These are phyloP conservation scores for Xenosphaeropsis pyriputrescens DNA, from an alignment of 2,329 filamentous ascomycete species.

Conservation along the genomic window DNA sequence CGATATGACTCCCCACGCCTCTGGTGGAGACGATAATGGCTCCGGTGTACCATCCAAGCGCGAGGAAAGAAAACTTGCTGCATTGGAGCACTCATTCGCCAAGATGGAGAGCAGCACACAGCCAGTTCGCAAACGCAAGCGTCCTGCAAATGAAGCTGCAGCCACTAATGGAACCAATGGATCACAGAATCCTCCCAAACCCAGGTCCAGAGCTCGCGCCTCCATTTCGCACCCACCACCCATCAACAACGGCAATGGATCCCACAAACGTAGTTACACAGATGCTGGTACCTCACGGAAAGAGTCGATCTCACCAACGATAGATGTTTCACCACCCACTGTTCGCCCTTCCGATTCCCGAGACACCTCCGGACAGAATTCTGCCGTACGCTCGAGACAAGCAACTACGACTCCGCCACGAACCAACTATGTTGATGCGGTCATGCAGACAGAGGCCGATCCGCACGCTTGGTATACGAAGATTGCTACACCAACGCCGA, in stretches of 20 bases:
- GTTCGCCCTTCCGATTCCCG: constrained; percentile 7
- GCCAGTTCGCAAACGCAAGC: constrained; percentile 46
- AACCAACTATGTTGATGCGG: constrained; percentile 12
- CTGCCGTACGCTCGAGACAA: constrained; percentile 10
- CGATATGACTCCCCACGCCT: constrained; percentile 41
- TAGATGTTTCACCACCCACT: constrained; percentile 13
- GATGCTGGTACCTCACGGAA: constrained; percentile 16
- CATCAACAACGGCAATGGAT: constrained; percentile 6
- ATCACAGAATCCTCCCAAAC: constrained; percentile 15
- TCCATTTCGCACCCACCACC: constrained; percentile 10
- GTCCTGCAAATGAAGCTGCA: constrained; percentile 16
- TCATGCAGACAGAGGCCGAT: constrained; percentile 17
- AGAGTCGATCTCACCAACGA: constrained; percentile 16
- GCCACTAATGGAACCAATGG: constrained; percentile 6
- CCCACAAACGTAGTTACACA: constrained; percentile 12
- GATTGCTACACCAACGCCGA: constrained; percentile 4
- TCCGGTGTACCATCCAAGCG: constrained; percentile 50
- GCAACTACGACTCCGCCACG: constrained; percentile 7
- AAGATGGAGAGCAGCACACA: constrained; percentile 47
- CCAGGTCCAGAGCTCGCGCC: constrained; percentile 13
- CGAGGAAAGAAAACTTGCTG: constrained; percentile 52
- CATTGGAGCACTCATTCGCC: constrained; percentile 48
- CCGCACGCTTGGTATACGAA: constrained; percentile 16
- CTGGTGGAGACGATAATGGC: constrained; percentile 35
- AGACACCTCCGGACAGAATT: constrained; percentile 5